Base-by-base conservation (phyloP, 1,284 basidiomycete genomes). In the Fomitopsis palustris region DNA sequence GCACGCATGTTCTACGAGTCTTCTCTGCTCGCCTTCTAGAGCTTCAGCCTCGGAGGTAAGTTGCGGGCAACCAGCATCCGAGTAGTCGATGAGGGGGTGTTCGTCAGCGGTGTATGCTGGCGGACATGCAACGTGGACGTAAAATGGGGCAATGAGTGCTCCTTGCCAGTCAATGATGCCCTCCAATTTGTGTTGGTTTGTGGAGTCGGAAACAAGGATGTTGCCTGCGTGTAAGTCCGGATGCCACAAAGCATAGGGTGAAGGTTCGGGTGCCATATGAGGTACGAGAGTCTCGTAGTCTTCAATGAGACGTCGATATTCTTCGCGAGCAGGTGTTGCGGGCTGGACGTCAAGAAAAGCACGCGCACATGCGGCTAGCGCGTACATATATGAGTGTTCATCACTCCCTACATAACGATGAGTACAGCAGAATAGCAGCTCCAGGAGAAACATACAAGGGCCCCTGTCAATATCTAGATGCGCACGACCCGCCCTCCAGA, bases 131-230 rank as follows among this genome's bases (percentile, higher is more conserved):
- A 43, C 16, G 7, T 43, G 41, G 7, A 8, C 7, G 19, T 43
- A 21, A 21, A 9, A 43, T 9, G 41, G 41, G 12, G 41, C 41
- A 6, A 43, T n/a, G 19, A 43, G 41, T 8, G 47, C 47, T 6
- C 56, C 54, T 54, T 74, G 72, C 73, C 72, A 74, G 60, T 73
- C 72, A 42, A 75, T 70, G 54, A 74, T 62, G 27, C 65, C 63
- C 16, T 59, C 56, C 25, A 75, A 55, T 21, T 43, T n/a, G 41
- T n/a, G 19, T 21, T 8, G 41, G n/a, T 43, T 7, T 29, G 61
- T 55, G 6, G 54, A 55, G 9, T 58, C 59, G 33, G 68, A 58
- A 27, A 74, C 64, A 33, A 75, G 64, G 55, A 75, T 58, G 61
- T 75, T 75, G n/a, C 57, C 54, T 17, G 53, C 63, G 39, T 64